These are phyloP conservation scores for Neodidymelliopsis sp. DNA, from an alignment of 2,329 filamentous ascomycete genomes.

Conservation along the genomic window DNA sequence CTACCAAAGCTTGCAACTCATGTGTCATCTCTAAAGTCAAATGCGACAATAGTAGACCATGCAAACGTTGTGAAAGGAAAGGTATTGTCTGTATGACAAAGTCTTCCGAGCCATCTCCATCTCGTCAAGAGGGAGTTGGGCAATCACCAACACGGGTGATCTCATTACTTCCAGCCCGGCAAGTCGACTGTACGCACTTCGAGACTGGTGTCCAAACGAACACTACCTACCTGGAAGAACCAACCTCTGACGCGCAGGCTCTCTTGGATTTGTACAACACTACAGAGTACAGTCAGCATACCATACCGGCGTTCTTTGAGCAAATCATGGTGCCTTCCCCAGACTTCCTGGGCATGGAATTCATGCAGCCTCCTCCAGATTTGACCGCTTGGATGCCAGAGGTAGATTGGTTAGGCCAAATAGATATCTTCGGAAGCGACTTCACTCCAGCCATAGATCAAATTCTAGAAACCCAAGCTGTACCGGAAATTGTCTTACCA, in stretches of 20 bases:
- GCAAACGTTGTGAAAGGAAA: slow-evolving; percentile 30
- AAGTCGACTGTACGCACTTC: neutral
- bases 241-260: slow-evolving; percentile 16
- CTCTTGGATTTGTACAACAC: slow-evolving; percentile 17
- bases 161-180: neutral
- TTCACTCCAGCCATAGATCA: slow-evolving; percentile 28
- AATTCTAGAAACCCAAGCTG: slow-evolving; percentile 16
- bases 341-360: slow-evolving; percentile 24
- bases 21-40: slow-evolving; percentile 44
- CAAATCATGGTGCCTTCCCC: slow-evolving; percentile 32
- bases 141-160: neutral
- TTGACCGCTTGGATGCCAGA: slow-evolving; percentile 30
- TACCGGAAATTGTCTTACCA: neutral
- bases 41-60: slow-evolving; percentile 40
- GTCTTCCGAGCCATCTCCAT: neutral
- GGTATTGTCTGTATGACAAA: slow-evolving; percentile 18
- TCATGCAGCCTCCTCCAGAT: slow-evolving; percentile 24
- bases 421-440: slow-evolving; percentile 27
- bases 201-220: neutral
- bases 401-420: slow-evolving; percentile 23
- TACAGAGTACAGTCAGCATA: slow-evolving; percentile 10
- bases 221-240: slow-evolving; percentile 1
- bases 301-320: slow-evolving; percentile 22
- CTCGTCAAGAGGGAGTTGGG: neutral
- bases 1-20: slow-evolving; percentile 40